These are phyloP conservation scores for Linum usitatissimum DNA, from an alignment of 345 rosid genomes.

Conservation along the genomic window DNA sequence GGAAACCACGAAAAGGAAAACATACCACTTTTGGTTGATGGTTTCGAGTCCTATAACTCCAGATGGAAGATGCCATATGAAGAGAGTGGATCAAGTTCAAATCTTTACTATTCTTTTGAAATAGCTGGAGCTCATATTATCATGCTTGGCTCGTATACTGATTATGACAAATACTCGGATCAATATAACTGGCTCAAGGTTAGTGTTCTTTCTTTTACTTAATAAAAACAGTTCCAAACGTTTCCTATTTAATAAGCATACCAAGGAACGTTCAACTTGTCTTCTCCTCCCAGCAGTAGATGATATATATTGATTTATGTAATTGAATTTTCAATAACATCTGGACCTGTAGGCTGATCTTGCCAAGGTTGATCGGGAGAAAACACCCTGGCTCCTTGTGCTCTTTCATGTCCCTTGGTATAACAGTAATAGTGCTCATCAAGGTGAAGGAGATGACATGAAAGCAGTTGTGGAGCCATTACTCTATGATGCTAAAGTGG, in stretches of 20 bases:
- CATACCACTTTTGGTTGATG: conserved; percentile 56
- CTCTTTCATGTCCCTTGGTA: conserved; percentile 39
- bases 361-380: not conserved
- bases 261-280: too few species aligned
- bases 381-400: not conserved
- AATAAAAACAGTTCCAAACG: not conserved
- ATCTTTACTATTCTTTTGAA: conserved; percentile 89
- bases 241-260: not conserved
- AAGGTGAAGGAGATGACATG: conserved; percentile 72
- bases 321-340: not conserved
- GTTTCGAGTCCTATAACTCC: conserved; percentile 62
- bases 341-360: not conserved
- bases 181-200: conserved; percentile 89
- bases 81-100: conserved; percentile 83
- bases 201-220: not conserved
- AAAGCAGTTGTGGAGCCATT: conserved; percentile 80
- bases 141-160: conserved; percentile 86
- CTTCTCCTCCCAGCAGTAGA: not conserved
- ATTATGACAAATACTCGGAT: conserved; percentile 50
- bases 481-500: conserved; percentile 68
- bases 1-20: conserved; percentile 86
- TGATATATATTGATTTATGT: too few species aligned
- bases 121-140: conserved; percentile 72
- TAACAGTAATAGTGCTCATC: conserved; percentile 81
- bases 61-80: conserved; percentile 94